Evolutionary conservation across 2,329 filamentous ascomycete species (phyloP), one percentile per base, ranked within the genome.

Genomic region (Ascochyta clinopodiicola): DNA sequence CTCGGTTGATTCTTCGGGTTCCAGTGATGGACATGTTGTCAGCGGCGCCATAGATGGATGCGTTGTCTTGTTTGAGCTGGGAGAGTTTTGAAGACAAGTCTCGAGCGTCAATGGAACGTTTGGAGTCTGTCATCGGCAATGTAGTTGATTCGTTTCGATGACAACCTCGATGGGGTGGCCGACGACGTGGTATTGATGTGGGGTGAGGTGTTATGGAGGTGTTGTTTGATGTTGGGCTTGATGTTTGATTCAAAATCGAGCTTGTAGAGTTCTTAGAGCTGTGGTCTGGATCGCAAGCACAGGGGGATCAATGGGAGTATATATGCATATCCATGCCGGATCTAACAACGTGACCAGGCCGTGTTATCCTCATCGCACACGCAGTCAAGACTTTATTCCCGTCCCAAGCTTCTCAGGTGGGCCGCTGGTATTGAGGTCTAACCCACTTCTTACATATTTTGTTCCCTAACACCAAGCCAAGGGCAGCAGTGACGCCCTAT

Each of bases 101-200:
- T 61, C 60, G 67, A 44, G 64, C 57, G 63, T 69, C 59, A 57
- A 71, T 61, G 40, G 56, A 44, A 57, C 63, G 53, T 51, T 59
- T 61, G 54, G 61, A 59, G 63, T 68, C 59, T 61, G 68, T 71
- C 72, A 73, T 73, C 68, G 65, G 57, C 64, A 56, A 66, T 52
- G 46, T 45, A 22, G 44, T 36, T 44, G 17, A 17, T 27, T 36
- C 15, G 19, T 21, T 19, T 29, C 34, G 9, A 35, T 37, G 24
- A 19, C 51, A 27, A 56, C 44, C 35, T 56, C 21, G n/a, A 13
- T 32, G 35, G 13, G 21, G 4, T 43, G 37, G 37, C 47, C 42
- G 40, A 51, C 27, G 29, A 31, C 50, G 40, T 55, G 51, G 34
- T 13, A 36, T 49, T 46, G 34, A 27, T 53, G 32, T 44, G 43